Base-by-base conservation (phyloP, 345 rosid genomes). In the Raphanus sativus region DNA sequence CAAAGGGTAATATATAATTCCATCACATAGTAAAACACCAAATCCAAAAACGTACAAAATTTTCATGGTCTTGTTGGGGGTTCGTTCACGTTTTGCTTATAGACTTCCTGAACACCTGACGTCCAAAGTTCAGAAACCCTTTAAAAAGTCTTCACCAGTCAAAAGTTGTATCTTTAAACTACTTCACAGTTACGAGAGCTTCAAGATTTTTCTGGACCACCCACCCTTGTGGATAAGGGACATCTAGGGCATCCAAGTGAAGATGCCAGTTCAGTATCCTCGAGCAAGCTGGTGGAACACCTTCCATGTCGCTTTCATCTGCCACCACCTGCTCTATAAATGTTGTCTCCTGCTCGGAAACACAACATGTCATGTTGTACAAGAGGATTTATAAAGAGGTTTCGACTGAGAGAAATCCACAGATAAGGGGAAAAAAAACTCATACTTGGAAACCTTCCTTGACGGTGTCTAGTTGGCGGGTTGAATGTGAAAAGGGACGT, bases 221-320 rank as follows among this genome's bases (percentile, higher is more conserved):
- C 97, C 98, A 94, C 11, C 94, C 89, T 79, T 71, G 84, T 12
- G 98, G 98, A 83, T 94, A 90, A 32, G 78, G 69, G 61, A 85
- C 86, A 71, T 83, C 82, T 2, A 28, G 76, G 6, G 86, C 81
- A 80, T 86, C 89, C 73, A 90, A 77, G 88, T 94, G 96, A 15
- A 94, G 94, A 86, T 94, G 98, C 98, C 98, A 94, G 80, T 88
- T 94, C 80, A 89, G 73, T 80, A 92, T 87, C 77, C 59, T 86
- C 21, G 95, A 88, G 84, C 98, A 94, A 65, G 85, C 84, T 60
- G 82, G 64, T n/a, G 95, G 87, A 69, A 75, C 76, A 54, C 89
- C 92, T 86, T 94, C 93, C 97, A 94, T 94, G 75, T 92, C 91
- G 74, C 88, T 85, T 83, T 94, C 98, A 85, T 94, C 97, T 81